These are phyloP conservation scores for Candida ulmi DNA, from an alignment of 805 yeast species.

Conservation along the genomic window DNA sequence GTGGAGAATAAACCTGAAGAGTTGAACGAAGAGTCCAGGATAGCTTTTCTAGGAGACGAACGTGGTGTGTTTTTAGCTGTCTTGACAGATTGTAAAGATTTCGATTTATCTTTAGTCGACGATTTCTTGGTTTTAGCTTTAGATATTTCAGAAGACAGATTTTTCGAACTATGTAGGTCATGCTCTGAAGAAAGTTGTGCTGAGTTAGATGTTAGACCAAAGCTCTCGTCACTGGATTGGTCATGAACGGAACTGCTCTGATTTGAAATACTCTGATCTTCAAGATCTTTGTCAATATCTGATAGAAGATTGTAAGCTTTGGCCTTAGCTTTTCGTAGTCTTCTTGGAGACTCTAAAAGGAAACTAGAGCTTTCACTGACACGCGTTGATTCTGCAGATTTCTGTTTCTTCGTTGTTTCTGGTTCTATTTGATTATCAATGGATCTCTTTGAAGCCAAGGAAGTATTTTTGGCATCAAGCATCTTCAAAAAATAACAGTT, in stretches of 20 bases:
- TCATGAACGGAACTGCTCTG: neutral
- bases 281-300: neutral
- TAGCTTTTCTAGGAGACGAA: slow-evolving; percentile 3
- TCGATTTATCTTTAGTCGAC: slow-evolving; percentile 1
- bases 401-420: neutral
- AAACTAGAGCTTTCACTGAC: neutral
- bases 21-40: slow-evolving; percentile 20
- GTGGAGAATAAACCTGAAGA: slow-evolving; percentile 15
- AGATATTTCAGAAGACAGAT: neutral
- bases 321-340: neutral
- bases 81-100: neutral
- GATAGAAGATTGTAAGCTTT: neutral
- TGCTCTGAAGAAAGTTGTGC: slow-evolving; percentile 14
- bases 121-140: neutral
- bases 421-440: neutral
- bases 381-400: neutral
- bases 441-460: neutral
- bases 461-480: neutral
- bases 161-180: slow-evolving; percentile 5
- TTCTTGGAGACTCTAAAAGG: neutral
- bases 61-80: neutral
- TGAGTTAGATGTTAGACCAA: slow-evolving; percentile 19
- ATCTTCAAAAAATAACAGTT: slow-evolving; percentile 29
- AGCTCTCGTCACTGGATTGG: slow-evolving; percentile 14
- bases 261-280: neutral